A percentile compares a stretch with the other conserved stretches of the same genome.
phyloP scores from a whole-genome alignment of 2,329 filamentous ascomycete species.

The Cadophora sp. region DNA sequence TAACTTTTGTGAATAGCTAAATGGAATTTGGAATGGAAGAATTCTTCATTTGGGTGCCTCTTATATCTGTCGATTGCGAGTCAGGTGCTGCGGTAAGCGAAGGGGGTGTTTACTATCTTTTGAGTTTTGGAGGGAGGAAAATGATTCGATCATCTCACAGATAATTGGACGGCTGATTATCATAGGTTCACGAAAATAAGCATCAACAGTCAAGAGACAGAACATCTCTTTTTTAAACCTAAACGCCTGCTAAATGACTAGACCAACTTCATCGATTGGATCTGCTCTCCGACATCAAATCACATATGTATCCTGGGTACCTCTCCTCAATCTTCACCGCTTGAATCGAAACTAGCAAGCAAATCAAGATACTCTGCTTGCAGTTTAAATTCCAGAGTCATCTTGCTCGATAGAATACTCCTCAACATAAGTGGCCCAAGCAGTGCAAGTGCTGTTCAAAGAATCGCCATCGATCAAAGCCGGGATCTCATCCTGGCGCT shows the following conservation, averaged over 20 bases:
- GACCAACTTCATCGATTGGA: not conserved
- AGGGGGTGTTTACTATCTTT: not conserved
- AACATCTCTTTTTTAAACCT: not conserved
- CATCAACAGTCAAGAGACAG: not conserved
- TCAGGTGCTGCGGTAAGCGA: not conserved
- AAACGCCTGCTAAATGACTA: not conserved
- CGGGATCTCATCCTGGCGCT: too few relatives aligned
- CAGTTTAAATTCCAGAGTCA: too few relatives aligned
- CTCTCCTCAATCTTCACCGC: too few relatives aligned
- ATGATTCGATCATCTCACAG: not conserved
- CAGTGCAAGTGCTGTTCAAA: too few relatives aligned
- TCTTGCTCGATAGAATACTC: too few relatives aligned
- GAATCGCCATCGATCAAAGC: too few relatives aligned
- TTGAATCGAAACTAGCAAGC: too few relatives aligned
- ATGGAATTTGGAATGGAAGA: not conserved
- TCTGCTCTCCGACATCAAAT: not conserved
- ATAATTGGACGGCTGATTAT: not conserved
- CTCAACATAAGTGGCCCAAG: too few relatives aligned
- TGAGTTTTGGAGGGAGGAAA: not conserved
- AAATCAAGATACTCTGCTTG: too few relatives aligned
- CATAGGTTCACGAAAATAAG: not conserved
- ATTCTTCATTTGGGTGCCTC: not conserved
- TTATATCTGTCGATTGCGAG: not conserved
- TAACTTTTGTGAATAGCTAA: not conserved
- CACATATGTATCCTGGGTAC: too few relatives aligned